Evolutionary conservation across 306 rosid species (phyloP), one percentile per base, ranked within the genome.

Genomic region (Quercus rubra): DNA sequence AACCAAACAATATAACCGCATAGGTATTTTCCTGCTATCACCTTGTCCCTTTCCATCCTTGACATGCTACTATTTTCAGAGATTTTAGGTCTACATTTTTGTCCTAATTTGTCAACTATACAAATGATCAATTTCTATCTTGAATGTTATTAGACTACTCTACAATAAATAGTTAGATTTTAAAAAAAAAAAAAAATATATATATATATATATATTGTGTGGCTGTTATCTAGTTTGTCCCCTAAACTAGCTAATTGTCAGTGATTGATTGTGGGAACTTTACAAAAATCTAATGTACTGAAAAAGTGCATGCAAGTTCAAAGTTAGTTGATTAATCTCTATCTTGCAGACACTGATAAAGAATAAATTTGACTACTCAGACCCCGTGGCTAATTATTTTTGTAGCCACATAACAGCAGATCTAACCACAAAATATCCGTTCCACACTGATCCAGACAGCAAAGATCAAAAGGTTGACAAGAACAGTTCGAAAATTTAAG

Each of bases 351-450:
- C 75, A 21, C 58, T 21, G 25, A 55, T 25, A 38, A 78, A 11
- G 59, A 25, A 17, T 41, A 63, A 69, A 69, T 75, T 75, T 59
- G 78, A 75, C 83, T 28, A 23, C 72, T 46, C 9, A 70, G 21
- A 43, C 27, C 35, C 11, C 58, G 30, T 41, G 25, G 78, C 76
- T 75, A 82, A 80, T 19, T 17, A 25, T 31, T 51, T 71, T 15
- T 23, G 41, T 14, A 33, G 84, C 13, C 74, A 18, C 56, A 82
- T 61, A 72, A 73, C 70, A 84, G 81, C 78, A 80, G 54, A 23
- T 55, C 68, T 38, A 57, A 46, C 11, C 3, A 10, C 66, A 78
- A 72, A 73, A n/a, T 59, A 78, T 6, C 63, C 5, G 20, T 77
- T 63, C 43, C 9, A 66, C 31, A 33, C 64, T 41, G 55, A 78